Base-by-base conservation (phyloP, 306 rosid species). In the Quercus variabilis region DNA sequence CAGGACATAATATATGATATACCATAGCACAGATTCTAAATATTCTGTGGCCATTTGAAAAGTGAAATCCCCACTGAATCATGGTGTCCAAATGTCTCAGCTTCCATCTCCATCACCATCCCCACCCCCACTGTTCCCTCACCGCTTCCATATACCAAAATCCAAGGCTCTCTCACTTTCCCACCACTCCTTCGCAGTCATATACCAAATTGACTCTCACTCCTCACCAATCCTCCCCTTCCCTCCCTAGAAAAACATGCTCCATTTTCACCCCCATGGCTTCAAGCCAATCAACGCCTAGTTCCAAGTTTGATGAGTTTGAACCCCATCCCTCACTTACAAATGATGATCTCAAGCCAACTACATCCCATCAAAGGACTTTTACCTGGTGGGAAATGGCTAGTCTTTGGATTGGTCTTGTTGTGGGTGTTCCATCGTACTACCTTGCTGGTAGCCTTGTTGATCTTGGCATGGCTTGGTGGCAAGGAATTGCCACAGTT, bases 391-490 rank as follows among this genome's bases (percentile, higher is more conserved):
- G 85, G 60, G 99, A 95, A 68, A 79, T 95, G 85, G 91, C 95
- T 0, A 73, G 84, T 73, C 90, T 94, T 4, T 94, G 99, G 97
- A 64, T 92, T 2, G 97, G 97, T 0, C 92, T 94, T 11, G 97
- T 94, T 17, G 97, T 94, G 65, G 99, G 97, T 25, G 97, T 94
- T 21, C 99, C 99, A 6, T 59, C 99, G 3, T 92, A 91, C 56
- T 94, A 94, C 84, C 87, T 94, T 21, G 99, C 97, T 9, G 97
- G 99, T 0, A 90, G 93, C 72, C 87, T 94, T 3, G 97, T 94
- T 21, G 97, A 94, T 25, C 95, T 94, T 19, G 99, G 99, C 1
- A 94, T 94, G 99, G 87, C 99, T 10, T 95, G 99, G 97, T 91
- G 97, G 99, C 97, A 95, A 83, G 99, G 97, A 6, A 88, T 95